Evolutionary conservation across 805 yeast genomes (phyloP), one percentile per base, ranked within the genome.

Genomic region (Hanseniaspora meyeri): DNA sequence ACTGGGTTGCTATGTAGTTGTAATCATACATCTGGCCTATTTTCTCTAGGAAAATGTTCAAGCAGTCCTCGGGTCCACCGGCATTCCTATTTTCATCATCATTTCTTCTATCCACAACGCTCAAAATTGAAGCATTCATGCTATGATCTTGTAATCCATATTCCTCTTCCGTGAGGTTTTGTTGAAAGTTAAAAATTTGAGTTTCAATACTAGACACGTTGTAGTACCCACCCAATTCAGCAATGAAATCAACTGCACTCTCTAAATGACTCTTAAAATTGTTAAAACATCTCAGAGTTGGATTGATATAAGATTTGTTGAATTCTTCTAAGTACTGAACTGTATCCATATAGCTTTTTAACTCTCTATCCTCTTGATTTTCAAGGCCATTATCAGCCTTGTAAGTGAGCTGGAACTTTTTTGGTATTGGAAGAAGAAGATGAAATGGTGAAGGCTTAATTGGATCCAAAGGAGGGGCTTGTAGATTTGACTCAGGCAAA

Each of bases 21-120:
- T 82, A 77, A 67, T 93, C 97, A 60, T 87, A 82, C 1, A 89
- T 84, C 64, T 86, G 89, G 1, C 97, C 97, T 32, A 88, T 79
- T 60, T 81, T 80, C 65, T 93, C 97, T 65, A 62, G 80, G 72
- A 60, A 81, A 7, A 54, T 49, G 2, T 86, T 85, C 17, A 79
- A 66, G 55, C 81, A 82, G 2, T 80, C 75, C 60, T 77, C 76
- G 4, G 49, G 27, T 1, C 31, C 31, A 60, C 80, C 83, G 24
- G 69, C 68, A 6, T 82, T 77, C 6, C 17, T 38, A 19, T 32
- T 42, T 1, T 24, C 14, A 16, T 27, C 37, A 31, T 17, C 36
- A 38, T 29, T 3, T 29, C 43, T 37, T 45, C 45, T 51, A 8
- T 51, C 55, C 19, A 12, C 19, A 8, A 31, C 10, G n/a, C 55